Percentiles rank a stretch among this genome's conserved stretches.
These are phyloP conservation scores for Penicillium crustosum DNA, from an alignment of 2,329 filamentous ascomycete species.

Conservation along the genomic window DNA sequence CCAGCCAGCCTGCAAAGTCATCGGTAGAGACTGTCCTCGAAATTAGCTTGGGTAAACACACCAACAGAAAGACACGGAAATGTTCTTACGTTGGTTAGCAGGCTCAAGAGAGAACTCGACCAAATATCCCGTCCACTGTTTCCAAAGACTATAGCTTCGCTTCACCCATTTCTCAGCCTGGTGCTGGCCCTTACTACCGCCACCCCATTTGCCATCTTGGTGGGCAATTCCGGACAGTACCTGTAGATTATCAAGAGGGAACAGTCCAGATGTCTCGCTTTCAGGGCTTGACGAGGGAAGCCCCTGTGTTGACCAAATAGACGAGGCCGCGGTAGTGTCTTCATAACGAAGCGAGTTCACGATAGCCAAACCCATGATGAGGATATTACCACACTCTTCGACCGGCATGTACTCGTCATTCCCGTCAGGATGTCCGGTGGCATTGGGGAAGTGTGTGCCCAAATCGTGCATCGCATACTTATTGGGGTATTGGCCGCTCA, in stretches of 20 bases:
- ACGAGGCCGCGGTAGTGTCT: conserved; percentile 55
- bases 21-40: conserved; percentile 66
- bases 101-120: conserved; percentile 74
- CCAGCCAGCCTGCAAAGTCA: conserved; percentile 76
- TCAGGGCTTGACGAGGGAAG: conserved; percentile 22
- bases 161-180: conserved; percentile 65
- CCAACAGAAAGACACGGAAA: neutral
- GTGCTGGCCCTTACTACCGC: conserved; percentile 53
- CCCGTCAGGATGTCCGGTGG: conserved; percentile 55
- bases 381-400: conserved; percentile 67
- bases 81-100: conserved; percentile 63
- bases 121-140: conserved; percentile 76
- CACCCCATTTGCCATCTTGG: conserved; percentile 63
- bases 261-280: conserved; percentile 34
- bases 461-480: conserved; percentile 57
- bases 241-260: conserved; percentile 52
- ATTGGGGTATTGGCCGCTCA: conserved; percentile 80
- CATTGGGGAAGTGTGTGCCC: conserved; percentile 55
- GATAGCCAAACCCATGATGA: conserved; percentile 77
- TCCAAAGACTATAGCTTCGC: conserved; percentile 69
- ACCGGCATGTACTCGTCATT: conserved; percentile 58
- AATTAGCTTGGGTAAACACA: conserved; percentile 2
- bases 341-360: conserved; percentile 71
- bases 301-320: conserved; percentile 56
- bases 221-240: conserved; percentile 53